Evolutionary conservation across 179 eudicot genomes (phyloP), one percentile per base, ranked within the genome.

Genomic region (Camellia oleifera): DNA sequence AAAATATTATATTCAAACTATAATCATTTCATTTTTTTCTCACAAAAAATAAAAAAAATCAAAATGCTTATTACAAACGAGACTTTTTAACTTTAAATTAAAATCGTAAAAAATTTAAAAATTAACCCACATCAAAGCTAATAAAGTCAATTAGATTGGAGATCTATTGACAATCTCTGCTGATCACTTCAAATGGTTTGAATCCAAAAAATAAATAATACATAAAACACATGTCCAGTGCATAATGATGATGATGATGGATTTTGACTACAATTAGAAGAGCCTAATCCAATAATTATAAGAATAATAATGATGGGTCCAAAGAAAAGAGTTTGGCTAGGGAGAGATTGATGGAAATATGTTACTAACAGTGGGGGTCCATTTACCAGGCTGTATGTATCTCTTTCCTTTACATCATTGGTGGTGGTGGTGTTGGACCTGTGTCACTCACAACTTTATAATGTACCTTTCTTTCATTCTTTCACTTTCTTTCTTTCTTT

Each of bases 401-500:
- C 73, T 83, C 53, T 63, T 8, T 76, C 52, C 52, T 7, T 48
- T 48, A 54, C 68, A 14, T 54, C 40, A 32, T 32, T 32, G 40
- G 40, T 32, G 40, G 40, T 32, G 40, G 40, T 32, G 40, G 40
- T 32, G 2, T 32, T 32, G 40, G 40, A 32, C 40, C 0, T 32
- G 40, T 32, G 40, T 32, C 40, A 32, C 40, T 32, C 40, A 32
- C 40, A 32, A 32, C 40, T 32, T 32, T 32, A 61, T 65, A 48
- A 14, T 40, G 32, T 64, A n/a, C 80, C 60, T 54, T 57, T 73
- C 65, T 70, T 71, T 56, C 62, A 32, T 76, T 73, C 58, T 53
- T 81, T 69, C 78, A 74, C 81, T 83, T 75, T 84, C 80, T 84
- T 78, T 67, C 68, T 86, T 84, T 77, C 85, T 86, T 83, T 83